phyloP scores from a whole-genome alignment of 2,329 filamentous ascomycete species.

The Magnaporthiopsis poae region DNA sequence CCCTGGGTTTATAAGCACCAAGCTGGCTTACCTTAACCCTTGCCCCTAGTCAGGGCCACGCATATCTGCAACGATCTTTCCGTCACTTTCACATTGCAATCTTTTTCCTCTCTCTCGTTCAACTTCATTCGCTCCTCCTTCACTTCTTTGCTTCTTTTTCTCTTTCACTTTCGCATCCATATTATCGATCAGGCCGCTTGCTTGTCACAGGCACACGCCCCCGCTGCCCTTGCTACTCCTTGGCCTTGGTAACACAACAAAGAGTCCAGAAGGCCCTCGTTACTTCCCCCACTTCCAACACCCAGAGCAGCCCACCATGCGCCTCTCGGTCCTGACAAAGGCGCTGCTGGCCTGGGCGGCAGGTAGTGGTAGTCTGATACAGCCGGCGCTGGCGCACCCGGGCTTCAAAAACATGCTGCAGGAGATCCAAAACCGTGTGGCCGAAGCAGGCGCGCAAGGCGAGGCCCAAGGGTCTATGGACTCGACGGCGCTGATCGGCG shows the following conservation, averaged over 20 bases:
- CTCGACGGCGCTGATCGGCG: constrained; percentile 31
- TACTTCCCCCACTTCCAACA: neutral
- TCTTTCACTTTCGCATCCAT: neutral
- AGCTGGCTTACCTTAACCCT: neutral
- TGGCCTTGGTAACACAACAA: neutral
- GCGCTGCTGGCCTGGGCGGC: neutral
- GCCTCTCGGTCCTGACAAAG: neutral
- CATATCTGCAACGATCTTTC: neutral
- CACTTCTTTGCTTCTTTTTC: neutral
- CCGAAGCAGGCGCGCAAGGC: no score
- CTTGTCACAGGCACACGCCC: neutral
- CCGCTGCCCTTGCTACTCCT: neutral
- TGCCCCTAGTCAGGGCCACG: neutral
- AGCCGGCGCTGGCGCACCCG: neutral
- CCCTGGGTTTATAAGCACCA: neutral
- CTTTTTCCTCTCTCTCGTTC: neutral
- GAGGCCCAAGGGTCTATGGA: constrained; percentile 15
- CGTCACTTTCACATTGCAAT: neutral
- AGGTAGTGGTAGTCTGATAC: no score
- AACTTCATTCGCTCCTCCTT: neutral
- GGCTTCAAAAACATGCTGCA: neutral
- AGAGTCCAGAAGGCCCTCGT: neutral
- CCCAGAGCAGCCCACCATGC: neutral
- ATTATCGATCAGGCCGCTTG: neutral
- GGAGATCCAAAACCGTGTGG: neutral